A percentile compares a stretch with the other conserved stretches of the same genome.
These are phyloP conservation scores for Neofusicoccum ribis DNA, from an alignment of 2,329 filamentous ascomycete genomes.

Conservation along the genomic window DNA sequence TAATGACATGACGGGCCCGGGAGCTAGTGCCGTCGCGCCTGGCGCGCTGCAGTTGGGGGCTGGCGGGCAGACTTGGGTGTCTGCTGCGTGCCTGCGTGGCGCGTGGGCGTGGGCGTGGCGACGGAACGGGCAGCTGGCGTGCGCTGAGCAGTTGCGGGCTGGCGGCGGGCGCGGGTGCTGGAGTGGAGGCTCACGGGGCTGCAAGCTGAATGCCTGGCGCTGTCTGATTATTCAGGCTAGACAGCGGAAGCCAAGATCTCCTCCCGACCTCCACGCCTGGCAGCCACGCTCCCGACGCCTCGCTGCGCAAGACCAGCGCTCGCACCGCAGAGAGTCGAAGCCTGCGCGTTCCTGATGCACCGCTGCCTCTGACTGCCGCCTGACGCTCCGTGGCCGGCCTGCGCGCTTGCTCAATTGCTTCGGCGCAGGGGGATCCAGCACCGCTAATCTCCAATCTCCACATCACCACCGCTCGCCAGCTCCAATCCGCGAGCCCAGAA, in stretches of 20 bases:
- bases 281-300: neutral
- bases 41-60: neutral
- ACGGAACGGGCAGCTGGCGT: neutral
- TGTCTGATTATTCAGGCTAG: constrained; percentile 12
- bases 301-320: constrained; percentile 1
- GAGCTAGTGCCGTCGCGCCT: neutral
- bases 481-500: constrained; percentile 13
- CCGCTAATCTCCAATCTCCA: constrained; percentile 20
- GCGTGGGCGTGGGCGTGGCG: neutral
- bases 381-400: constrained; percentile 28
- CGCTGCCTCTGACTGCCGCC: constrained; percentile 26
- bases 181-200: neutral
- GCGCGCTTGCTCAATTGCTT: constrained; percentile 30
- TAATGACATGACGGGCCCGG: constrained; percentile 1
- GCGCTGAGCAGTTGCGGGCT: neutral
- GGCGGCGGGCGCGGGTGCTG: neutral
- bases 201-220: neutral
- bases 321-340: constrained; percentile 2
- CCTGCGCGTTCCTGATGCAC: constrained; percentile 16
- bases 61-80: neutral
- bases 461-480: constrained; percentile 15
- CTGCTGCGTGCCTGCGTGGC: neutral
- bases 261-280: constrained; percentile 13
- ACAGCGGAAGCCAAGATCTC: constrained; percentile 7
- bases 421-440: constrained; percentile 20